These are phyloP conservation scores for Ogataea angusta DNA, from an alignment of 805 yeast genomes.

Conservation along the genomic window DNA sequence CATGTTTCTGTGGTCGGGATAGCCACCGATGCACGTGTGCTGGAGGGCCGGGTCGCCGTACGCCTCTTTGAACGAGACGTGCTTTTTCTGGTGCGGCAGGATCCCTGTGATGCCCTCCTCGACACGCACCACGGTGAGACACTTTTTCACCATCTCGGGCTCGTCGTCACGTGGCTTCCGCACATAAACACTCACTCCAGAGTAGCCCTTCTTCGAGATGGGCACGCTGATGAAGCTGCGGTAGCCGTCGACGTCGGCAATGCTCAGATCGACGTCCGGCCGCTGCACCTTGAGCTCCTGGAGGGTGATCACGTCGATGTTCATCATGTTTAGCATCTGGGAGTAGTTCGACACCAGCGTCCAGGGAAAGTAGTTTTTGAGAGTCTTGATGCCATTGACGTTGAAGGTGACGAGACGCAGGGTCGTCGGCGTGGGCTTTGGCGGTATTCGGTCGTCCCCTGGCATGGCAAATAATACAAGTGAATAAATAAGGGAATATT, in stretches of 20 bases:
- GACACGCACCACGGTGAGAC: constrained; percentile 60
- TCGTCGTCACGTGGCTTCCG: constrained; percentile 48
- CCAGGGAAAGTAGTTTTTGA: constrained; percentile 86
- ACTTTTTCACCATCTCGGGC: constrained; percentile 30
- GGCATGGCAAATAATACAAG: background rate
- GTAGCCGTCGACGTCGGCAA: constrained; percentile 50
- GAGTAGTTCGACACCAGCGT: constrained; percentile 42
- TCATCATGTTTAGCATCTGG: constrained; percentile 48
- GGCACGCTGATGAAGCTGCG: constrained; percentile 71
- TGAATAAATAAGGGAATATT: background rate
- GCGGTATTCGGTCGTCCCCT: constrained; percentile 7
- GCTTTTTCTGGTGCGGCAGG: constrained; percentile 27
- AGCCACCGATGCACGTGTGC: constrained; percentile 63
- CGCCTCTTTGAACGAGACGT: constrained; percentile 29
- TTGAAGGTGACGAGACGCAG: constrained; percentile 55
- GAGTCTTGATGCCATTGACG: constrained; percentile 78
- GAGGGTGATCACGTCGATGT: constrained; percentile 76
- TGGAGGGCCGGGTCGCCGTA: constrained; percentile 9
- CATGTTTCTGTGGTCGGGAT: constrained; percentile 43
- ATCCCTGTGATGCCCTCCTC: constrained; percentile 92
- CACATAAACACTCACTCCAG: constrained; percentile 87
- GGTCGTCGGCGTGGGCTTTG: constrained; percentile 12
- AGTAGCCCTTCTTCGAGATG: constrained; percentile 68
- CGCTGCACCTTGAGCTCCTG: constrained; percentile 79
- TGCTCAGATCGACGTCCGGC: constrained; percentile 37